Percentiles rank a stretch among this genome's conserved stretches.
phyloP scores from a whole-genome alignment of 768 basidiomycete species.

The Podaxis sp. region DNA sequence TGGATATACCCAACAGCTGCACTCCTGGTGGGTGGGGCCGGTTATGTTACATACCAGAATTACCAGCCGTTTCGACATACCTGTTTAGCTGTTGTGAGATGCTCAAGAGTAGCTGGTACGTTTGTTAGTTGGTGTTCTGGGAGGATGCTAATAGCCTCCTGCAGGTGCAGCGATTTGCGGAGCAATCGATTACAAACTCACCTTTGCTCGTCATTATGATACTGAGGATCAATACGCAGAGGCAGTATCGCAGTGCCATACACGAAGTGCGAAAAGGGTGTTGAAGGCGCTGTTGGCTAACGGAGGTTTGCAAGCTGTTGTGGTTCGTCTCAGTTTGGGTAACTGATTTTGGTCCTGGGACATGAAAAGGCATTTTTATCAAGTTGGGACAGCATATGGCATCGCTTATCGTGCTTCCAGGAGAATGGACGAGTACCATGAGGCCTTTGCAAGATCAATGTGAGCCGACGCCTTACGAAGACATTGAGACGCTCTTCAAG shows the following conservation, averaged over 20 bases:
- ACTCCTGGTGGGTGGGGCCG: constrained; percentile 30
- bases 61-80: constrained; percentile 73
- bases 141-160: constrained; percentile 14
- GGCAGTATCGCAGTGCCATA: constrained; percentile 78
- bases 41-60: constrained; percentile 56
- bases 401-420: constrained; percentile 49
- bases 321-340: neutral
- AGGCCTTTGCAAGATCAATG: constrained; percentile 84
- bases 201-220: constrained; percentile 48
- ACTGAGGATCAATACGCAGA: constrained; percentile 45
- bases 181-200: constrained; percentile 70
- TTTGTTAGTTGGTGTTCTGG: constrained; percentile 11
- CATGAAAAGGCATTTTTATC: constrained; percentile 65
- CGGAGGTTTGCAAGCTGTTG: constrained; percentile 53
- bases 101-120: constrained; percentile 71
- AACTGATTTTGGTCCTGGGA: neutral
- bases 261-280: constrained; percentile 73
- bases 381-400: constrained; percentile 90
- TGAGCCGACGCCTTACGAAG: constrained; percentile 79
- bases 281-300: constrained; percentile 83
- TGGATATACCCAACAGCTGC: constrained; percentile 36
- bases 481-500: constrained; percentile 70
- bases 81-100: constrained; percentile 68
- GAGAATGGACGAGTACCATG: constrained; percentile 51
- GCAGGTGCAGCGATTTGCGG: constrained; percentile 58